phyloP scores from a whole-genome alignment of 352 stramenopile genomes.

The Pythium myriotylum region DNA sequence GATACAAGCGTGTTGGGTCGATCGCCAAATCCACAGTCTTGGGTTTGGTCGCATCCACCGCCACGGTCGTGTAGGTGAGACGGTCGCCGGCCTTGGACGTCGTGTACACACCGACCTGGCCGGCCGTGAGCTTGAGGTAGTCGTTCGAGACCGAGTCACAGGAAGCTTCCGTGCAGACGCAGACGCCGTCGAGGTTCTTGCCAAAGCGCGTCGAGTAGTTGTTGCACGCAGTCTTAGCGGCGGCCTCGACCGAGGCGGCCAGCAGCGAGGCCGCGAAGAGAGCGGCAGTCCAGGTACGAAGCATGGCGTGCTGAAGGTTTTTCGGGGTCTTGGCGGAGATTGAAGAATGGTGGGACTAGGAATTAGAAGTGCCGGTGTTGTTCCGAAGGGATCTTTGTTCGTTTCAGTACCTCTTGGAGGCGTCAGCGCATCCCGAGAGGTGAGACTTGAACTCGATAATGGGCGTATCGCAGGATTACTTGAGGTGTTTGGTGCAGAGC shows the following conservation, averaged over 20 bases:
- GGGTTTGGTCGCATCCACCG: conserved; percentile 34
- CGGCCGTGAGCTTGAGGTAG: conserved; percentile 36
- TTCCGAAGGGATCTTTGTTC: too few species aligned
- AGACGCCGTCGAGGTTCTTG: conserved; percentile 52
- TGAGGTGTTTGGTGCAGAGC: too few species aligned
- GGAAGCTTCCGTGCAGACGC: conserved; percentile 49
- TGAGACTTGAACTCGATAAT: too few species aligned
- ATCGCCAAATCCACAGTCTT: conserved; percentile 26
- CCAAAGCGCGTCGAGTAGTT: conserved; percentile 44
- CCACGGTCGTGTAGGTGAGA: conserved; percentile 37
- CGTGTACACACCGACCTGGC: conserved; percentile 45
- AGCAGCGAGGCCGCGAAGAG: conserved; percentile 1
- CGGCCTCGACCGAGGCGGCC: neutral
- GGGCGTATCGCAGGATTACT: too few species aligned
- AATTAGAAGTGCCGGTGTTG: neutral
- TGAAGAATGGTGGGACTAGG: neutral
- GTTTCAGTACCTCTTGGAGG: too few species aligned
- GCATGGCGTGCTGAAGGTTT: neutral
- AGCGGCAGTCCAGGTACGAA: neutral
- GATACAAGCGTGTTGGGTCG: conserved; percentile 52
- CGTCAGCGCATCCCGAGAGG: too few species aligned
- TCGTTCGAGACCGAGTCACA: conserved; percentile 60
- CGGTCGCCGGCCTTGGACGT: conserved; percentile 50
- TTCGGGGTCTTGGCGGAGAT: neutral
- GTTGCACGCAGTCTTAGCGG: conserved; percentile 12